Evolutionary conservation across 208 protist genomes (phyloP).

Genomic region (Leishmania mexicana): DNA sequence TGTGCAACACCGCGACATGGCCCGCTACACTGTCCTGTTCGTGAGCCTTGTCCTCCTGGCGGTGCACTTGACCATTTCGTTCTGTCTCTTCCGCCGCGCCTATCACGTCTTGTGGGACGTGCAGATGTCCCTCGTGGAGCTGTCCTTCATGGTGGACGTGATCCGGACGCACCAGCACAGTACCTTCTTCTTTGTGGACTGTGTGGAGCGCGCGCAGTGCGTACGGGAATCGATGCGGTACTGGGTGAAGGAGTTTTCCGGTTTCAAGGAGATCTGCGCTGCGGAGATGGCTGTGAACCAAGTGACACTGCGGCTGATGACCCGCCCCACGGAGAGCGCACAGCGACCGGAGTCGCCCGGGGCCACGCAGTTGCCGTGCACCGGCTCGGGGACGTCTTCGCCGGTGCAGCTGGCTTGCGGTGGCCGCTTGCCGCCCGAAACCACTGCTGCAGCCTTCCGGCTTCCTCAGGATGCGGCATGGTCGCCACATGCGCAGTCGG

Average conservation of each 20-base stretch:
- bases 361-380: neutral
- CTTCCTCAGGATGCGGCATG: neutral
- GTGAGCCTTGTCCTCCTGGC: slow-evolving; percentile 19
- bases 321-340: neutral
- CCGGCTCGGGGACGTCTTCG: neutral
- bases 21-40: slow-evolving; percentile 27
- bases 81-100: slow-evolving; percentile 5
- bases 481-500: neutral
- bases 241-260: slow-evolving; percentile 17
- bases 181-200: slow-evolving; percentile 24
- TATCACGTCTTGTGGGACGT: slow-evolving; percentile 7
- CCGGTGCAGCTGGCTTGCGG: neutral
- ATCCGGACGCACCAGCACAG: neutral
- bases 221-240: slow-evolving; percentile 9
- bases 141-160: slow-evolving; percentile 14
- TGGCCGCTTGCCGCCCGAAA: neutral
- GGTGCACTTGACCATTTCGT: slow-evolving; percentile 2
- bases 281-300: slow-evolving; percentile 17
- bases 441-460: neutral
- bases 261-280: slow-evolving; percentile 11
- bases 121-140: slow-evolving; percentile 2
- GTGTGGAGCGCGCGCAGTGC: slow-evolving; percentile 7
- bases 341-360: neutral
- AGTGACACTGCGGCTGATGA: slow-evolving; percentile 3
- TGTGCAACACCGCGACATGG: slow-evolving; percentile 4